A percentile compares a stretch with the other conserved stretches of the same genome.
phyloP scores from a whole-genome alignment of 352 stramenopile species.

The Globisporangium rhizosaccharum region DNA sequence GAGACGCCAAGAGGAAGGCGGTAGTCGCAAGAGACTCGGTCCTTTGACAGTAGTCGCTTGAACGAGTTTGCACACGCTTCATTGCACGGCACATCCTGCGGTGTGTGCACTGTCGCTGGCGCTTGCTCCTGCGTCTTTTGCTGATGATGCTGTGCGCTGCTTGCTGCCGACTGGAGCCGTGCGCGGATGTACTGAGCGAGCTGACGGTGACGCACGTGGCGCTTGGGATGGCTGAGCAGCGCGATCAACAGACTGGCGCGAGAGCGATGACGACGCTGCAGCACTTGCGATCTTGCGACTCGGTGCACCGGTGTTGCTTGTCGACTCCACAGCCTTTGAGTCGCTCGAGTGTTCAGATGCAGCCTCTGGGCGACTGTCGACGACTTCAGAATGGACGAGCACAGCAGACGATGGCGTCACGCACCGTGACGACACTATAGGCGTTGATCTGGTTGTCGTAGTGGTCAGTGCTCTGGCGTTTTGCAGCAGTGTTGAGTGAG shows the following conservation, averaged over 20 bases:
- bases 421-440: no score
- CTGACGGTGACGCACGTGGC: background rate
- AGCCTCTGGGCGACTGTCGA: background rate
- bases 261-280: constrained; percentile 2
- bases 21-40: no score
- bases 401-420: no score
- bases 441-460: no score
- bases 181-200: background rate
- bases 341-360: no score
- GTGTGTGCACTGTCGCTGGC: constrained; percentile 14
- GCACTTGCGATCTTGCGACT: background rate
- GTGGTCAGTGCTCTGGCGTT: background rate
- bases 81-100: constrained; percentile 8
- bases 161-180: background rate
- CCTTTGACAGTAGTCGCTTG: background rate
- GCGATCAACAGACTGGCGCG: background rate
- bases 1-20: background rate
- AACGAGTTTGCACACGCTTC: background rate
- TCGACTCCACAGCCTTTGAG: background rate
- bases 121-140: background rate
- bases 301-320: background rate
- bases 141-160: background rate
- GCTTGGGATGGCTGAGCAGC: no score
- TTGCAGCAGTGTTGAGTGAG: background rate
- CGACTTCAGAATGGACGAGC: no score